Base-by-base conservation (phyloP, 2,329 filamentous ascomycete genomes). In the Waltergamsia citrina region DNA sequence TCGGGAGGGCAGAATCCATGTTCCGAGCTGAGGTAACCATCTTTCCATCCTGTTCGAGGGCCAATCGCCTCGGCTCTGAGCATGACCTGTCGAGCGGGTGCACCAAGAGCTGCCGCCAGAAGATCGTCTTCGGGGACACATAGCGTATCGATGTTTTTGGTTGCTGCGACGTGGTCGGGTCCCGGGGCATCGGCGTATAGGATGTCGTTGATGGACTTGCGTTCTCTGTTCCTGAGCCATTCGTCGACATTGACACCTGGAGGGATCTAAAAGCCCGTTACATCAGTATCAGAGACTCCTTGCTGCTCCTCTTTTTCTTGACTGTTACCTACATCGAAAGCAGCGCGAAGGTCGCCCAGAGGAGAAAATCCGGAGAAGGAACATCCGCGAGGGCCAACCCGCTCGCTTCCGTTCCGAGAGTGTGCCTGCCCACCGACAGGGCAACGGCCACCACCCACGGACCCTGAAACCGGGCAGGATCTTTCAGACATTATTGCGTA, bases 1-100 rank as follows among this genome's bases (percentile, higher is more conserved):
- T 72, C 67, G 2, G 60, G 59, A 0, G 67, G 65, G 15, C 63
- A 67, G 38, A 72, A 71, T 1, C 69, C 69, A 24, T 69, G 62
- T 33, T 70, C 67, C 14, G 57, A 57, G 37, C 59, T 67, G 21
- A 71, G 60, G 43, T 67, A 71, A 0, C 67, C 66, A 38, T 73
- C 69, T 32, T 64, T 57, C 67, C 67, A 74, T 14, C 69, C 69
- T 1, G 63, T 70, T 22, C 48, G 47, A 0, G 60, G 52, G 0
- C 69, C 68, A n/a, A 73, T 62, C 21, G 69, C 62, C 42, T 72
- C 66, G 10, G 69, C 68, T 24, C 69, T 52, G 17, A 68, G 47
- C 36, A 73, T 64, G 5, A 74, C 68, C 43, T 71, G 68, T 9
- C 69, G 61, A 16, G 67, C 69, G 2, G 69, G 69, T 0, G 69